phyloP scores from a whole-genome alignment of 78 protist species.

The Trichosphaerium sp. region DNA sequence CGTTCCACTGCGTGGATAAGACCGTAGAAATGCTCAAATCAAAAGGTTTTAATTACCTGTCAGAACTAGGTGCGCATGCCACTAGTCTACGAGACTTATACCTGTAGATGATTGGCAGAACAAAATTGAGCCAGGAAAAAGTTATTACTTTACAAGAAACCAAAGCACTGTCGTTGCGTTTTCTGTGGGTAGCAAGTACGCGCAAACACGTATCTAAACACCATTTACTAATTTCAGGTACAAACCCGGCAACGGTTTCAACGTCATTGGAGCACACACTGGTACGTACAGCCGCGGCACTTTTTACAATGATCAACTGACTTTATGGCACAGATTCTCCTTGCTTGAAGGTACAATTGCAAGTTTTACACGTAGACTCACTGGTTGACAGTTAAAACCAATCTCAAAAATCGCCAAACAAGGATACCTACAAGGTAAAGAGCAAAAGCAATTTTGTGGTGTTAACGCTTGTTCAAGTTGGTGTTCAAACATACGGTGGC shows the following conservation, averaged over 20 bases:
- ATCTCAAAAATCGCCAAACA: not conserved
- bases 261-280: conserved; percentile 77
- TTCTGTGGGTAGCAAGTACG: conserved; percentile 72
- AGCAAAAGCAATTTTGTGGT: conserved; percentile 28
- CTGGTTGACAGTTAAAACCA: conserved; percentile 17
- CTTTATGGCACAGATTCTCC: too few species aligned
- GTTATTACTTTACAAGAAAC: conserved; percentile 84
- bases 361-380: too few species aligned
- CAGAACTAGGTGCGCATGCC: conserved; percentile 39
- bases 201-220: not conserved
- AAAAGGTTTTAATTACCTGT: conserved; percentile 40
- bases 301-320: too few species aligned
- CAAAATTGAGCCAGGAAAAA: conserved; percentile 37
- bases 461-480: conserved; percentile 37
- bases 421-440: not conserved
- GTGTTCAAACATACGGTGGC: conserved; percentile 87
- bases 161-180: conserved; percentile 75
- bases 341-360: conserved; percentile 15
- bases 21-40: conserved; percentile 1
- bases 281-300: too few species aligned
- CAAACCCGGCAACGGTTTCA: conserved; percentile 56
- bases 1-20: conserved; percentile 48
- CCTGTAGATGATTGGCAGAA: conserved; percentile 3
- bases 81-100: too few species aligned
- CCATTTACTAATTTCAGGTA: not conserved